Percentiles rank a stretch among this genome's conserved stretches.
Evolutionary conservation across 1,139 yeast species (phyloP).

Genomic region (Lodderomyces oxycetoniae): DNA sequence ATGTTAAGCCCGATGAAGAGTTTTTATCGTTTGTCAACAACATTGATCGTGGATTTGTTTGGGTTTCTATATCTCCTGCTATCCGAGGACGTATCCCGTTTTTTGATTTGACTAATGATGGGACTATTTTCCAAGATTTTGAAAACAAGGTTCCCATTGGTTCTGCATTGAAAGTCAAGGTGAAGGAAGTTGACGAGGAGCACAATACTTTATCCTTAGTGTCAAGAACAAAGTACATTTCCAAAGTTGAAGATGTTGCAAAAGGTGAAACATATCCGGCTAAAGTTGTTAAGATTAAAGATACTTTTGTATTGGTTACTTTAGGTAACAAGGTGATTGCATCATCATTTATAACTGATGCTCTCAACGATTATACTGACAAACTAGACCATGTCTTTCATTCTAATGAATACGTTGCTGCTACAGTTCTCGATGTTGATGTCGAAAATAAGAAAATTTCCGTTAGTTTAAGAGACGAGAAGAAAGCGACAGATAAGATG

Average conservation of each 20-base stretch:
- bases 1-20: constrained; percentile 39
- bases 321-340: constrained; percentile 61
- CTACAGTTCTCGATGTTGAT: constrained; percentile 58
- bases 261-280: constrained; percentile 64
- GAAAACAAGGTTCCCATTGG: constrained; percentile 65
- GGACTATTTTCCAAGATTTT: constrained; percentile 45
- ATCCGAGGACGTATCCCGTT: constrained; percentile 65
- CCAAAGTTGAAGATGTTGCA: constrained; percentile 46
- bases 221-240: constrained; percentile 43
- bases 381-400: constrained; percentile 50
- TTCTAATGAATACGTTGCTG: constrained; percentile 55
- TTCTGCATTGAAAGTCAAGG: constrained; percentile 57
- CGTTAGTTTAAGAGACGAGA: constrained; percentile 55
- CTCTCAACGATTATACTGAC: constrained; percentile 63
- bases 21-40: constrained; percentile 52
- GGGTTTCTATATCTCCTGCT: constrained; percentile 69
- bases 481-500: constrained; percentile 47
- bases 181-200: constrained; percentile 50
- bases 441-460: constrained; percentile 51
- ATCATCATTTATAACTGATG: constrained; percentile 70
- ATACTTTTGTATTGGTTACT: constrained; percentile 61
- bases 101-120: constrained; percentile 60
- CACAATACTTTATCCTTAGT: constrained; percentile 49
- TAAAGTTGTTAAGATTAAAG: constrained; percentile 58
- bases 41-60: constrained; percentile 49